phyloP scores from a whole-genome alignment of 768 basidiomycete species.

The Russula earlei region DNA sequence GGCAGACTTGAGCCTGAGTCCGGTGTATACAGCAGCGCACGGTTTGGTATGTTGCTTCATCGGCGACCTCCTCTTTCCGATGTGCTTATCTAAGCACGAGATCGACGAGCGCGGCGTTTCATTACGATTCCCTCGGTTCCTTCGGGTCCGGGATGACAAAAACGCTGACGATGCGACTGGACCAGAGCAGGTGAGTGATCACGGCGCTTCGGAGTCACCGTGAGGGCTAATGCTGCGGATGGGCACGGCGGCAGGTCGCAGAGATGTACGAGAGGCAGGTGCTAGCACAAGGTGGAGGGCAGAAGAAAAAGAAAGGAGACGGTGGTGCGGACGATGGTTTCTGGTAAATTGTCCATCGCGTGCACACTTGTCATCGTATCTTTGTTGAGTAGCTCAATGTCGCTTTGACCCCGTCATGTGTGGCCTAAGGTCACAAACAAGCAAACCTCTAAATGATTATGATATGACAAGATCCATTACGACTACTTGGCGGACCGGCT shows the following conservation, averaged over 20 bases:
- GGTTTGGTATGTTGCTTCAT: constrained; percentile 59
- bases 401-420: neutral
- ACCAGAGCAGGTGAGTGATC: constrained; percentile 68
- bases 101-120: constrained; percentile 89
- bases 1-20: constrained; percentile 93
- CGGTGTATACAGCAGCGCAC: constrained; percentile 90
- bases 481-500: constrained; percentile 9
- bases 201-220: neutral
- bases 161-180: constrained; percentile 84
- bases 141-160: constrained; percentile 91
- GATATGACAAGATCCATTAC: constrained; percentile 13
- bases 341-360: constrained; percentile 40
- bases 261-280: constrained; percentile 92
- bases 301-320: constrained; percentile 57
- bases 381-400: constrained; percentile 1
- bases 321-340: constrained; percentile 66
- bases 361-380: neutral
- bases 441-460: constrained; percentile 7
- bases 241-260: constrained; percentile 49
- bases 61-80: neutral
- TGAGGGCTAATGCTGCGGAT: constrained; percentile 12
- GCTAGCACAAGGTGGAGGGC: constrained; percentile 62
- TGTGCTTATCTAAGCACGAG: constrained; percentile 29
- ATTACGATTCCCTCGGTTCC: constrained; percentile 90
- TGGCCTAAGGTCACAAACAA: neutral